Evolutionary conservation across 345 rosid genomes (phyloP), one percentile per base, ranked within the genome.

Genomic region (Murraya paniculata): DNA sequence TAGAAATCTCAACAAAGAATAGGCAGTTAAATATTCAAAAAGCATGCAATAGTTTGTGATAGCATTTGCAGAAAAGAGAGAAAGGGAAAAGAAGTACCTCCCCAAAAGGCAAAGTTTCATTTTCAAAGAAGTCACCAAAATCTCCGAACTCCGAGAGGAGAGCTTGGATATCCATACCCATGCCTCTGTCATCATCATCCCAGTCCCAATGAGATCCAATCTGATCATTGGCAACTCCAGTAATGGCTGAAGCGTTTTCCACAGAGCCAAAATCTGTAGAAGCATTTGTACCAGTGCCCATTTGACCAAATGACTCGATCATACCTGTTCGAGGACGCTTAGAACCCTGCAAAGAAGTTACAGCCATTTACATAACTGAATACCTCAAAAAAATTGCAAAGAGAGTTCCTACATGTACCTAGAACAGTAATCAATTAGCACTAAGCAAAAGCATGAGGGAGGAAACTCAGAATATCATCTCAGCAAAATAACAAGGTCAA

Each of bases 131-230:
- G 87, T 94, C 98, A 38, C 98, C 98, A 80, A 96, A 96, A 84
- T 94, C 99, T 82, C 99, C 99, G 83, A 96, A 96, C 79, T 96
- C 99, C 31, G 99, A 96, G 33, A 96, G 94, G 82, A 96, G 98
- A 83, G 98, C 92, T 83, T 92, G 95, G 78, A 96, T 94, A 84
- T 96, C 97, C 91, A 93, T 92, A 79, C 85, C 95, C 81, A 77
- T 85, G 57, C 92, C 98, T 87, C 97, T 88, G 64, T 92, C 99
- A 60, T 94, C 98, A 30, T 91, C 97, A 78, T 91, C 99, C 99
- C 98, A 96, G 76, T 90, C 95, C 93, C 92, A 93, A 74, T 79
- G 88, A 85, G 89, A 85, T 74, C 91, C 97, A 80, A 82, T 82
- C 79, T 88, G 93, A 64, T 96, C 98, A 86, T 87, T 89, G 72